Evolutionary conservation across 129 eudicot genomes (phyloP), one percentile per base, ranked within the genome.

Genomic region (Cynara cardunculus): DNA sequence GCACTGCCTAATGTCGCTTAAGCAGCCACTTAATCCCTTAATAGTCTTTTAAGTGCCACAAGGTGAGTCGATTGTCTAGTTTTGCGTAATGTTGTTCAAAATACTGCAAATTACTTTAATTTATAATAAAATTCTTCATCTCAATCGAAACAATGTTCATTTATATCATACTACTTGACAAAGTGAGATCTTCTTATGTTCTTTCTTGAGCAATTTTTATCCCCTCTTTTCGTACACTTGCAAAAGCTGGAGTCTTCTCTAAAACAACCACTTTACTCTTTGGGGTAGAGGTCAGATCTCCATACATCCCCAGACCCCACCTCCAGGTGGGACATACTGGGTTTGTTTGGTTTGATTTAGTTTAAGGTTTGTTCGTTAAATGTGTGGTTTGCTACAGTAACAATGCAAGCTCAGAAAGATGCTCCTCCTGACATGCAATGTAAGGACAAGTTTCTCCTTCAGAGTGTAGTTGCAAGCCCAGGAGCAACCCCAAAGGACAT

Each of bases 401-500:
- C 98, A 78, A 94, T 94, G 98, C 98, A 94, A 89, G 97, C 97
- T 75, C 98, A 92, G 74, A 92, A 89, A 85, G 98, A 94, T 75
- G 89, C 92, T 81, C 98, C 98, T 79, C 71, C 97, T 59, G 98
- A 90, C 74, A 84, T 92, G 96, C 97, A 94, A 83, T 94, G 98
- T 85, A 92, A 83, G 78, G 98, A 94, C 77, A 94, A 94, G 69
- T 94, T 94, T 86, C 91, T 94, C 81, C 97, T 94, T 82, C 98
- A 94, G 82, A 89, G 98, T 82, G 96, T 89, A 69, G 79, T 86
- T 74, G 92, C 89, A 34, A 84, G 70, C 35, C 41, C 87, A 13
- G 98, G 87, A 34, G 86, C 85, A 79, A 65, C 88, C 49, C 70
- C 89, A 2, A 90, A 90, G 84, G 97, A 94, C 75, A 90, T 94